These are phyloP conservation scores for Tricholoma furcatifolium DNA, from an alignment of 768 basidiomycete genomes.

Conservation along the genomic window DNA sequence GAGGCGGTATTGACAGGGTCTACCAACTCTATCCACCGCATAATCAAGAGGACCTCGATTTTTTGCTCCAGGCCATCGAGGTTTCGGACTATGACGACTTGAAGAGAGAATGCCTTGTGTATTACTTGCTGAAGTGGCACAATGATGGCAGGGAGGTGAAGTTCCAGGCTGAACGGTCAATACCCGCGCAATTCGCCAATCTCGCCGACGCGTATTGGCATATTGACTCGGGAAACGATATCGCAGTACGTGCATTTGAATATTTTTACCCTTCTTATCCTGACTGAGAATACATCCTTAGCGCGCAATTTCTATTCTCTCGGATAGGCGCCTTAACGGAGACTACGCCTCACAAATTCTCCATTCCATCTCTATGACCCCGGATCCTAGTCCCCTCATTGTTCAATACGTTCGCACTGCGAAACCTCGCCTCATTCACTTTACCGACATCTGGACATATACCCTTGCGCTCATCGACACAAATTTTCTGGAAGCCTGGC, in stretches of 20 bases:
- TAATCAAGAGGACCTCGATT: conserved; percentile 50
- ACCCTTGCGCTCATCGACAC: conserved; percentile 62
- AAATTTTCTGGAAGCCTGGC: conserved; percentile 72
- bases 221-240: conserved; percentile 67
- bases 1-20: conserved; percentile 59
- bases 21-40: conserved; percentile 69
- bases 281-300: conserved; percentile 23
- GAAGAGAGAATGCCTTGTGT: conserved; percentile 79
- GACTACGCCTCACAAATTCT: conserved; percentile 81
- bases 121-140: conserved; percentile 81
- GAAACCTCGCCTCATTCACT: conserved; percentile 68
- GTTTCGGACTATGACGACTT: conserved; percentile 65
- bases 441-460: conserved; percentile 71
- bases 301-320: conserved; percentile 71
- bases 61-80: conserved; percentile 61
- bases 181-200: conserved; percentile 73
- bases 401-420: conserved; percentile 75
- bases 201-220: conserved; percentile 87
- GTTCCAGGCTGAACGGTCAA: conserved; percentile 52
- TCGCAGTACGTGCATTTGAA: conserved; percentile 50
- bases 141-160: conserved; percentile 56
- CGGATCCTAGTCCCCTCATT: conserved; percentile 54
- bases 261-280: neutral
- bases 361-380: conserved; percentile 53
- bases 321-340: conserved; percentile 70